These are phyloP conservation scores for Fusarium mundagurra DNA, from an alignment of 2,329 filamentous ascomycete genomes.

Conservation along the genomic window DNA sequence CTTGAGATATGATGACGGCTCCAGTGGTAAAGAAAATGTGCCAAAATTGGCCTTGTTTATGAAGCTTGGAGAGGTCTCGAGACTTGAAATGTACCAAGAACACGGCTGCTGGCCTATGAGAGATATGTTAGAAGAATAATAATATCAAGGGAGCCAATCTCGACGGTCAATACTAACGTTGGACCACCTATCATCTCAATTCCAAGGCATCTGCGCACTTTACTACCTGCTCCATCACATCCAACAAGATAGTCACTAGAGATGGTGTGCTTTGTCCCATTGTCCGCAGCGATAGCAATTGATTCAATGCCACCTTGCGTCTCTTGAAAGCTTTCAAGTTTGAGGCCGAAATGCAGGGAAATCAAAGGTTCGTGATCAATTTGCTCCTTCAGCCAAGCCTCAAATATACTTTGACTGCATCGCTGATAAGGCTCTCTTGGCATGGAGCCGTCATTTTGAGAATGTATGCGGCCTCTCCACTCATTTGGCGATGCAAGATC, in stretches of 20 bases:
- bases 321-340: background rate
- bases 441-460: background rate
- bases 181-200: background rate
- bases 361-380: background rate
- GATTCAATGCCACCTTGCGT: background rate
- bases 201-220: background rate
- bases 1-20: background rate
- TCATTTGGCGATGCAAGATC: background rate
- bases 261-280: background rate
- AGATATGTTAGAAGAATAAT: background rate
- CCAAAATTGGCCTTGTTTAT: background rate
- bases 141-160: background rate
- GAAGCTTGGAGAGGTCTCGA: background rate
- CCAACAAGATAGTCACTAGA: background rate
- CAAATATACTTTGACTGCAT: background rate
- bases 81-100: background rate
- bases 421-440: conserved; percentile 1
- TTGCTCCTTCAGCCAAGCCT: background rate
- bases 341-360: background rate
- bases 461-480: background rate
- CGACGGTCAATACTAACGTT: background rate
- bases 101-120: background rate
- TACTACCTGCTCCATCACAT: background rate
- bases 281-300: background rate
- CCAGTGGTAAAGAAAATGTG: background rate